phyloP scores from a whole-genome alignment of 140 eudicot species.

The Anethum foeniculum region DNA sequence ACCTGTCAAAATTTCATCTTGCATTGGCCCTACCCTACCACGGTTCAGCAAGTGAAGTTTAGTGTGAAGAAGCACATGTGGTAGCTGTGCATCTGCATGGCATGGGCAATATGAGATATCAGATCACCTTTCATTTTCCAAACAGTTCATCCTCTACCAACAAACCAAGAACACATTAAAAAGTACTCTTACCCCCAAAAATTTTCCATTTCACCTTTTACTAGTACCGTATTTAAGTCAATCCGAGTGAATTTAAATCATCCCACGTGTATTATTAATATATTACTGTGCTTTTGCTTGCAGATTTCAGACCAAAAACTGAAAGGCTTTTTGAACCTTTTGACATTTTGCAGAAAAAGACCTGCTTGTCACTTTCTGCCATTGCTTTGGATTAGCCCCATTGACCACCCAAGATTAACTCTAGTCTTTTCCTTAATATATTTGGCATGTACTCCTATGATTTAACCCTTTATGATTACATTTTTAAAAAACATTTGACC shows the following conservation, averaged over 20 bases:
- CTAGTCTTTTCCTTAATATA: neutral
- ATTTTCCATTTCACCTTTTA: neutral
- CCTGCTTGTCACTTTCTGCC: conserved; percentile 4
- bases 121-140: conserved; percentile 11
- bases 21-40: neutral
- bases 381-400: conserved; percentile 1
- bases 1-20: neutral
- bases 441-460: neutral
- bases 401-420: conserved; percentile 2
- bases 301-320: neutral
- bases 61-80: neutral
- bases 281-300: neutral
- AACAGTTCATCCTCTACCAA: neutral
- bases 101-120: conserved; percentile 5
- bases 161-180: neutral
- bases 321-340: neutral
- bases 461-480: neutral
- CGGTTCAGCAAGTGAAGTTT: neutral
- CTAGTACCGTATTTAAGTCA: neutral
- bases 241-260: conserved; percentile 1
- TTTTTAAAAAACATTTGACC: neutral
- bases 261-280: neutral
- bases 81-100: neutral
- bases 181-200: neutral
- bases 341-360: conserved; percentile 3